These are phyloP conservation scores for Rhizopus delemar DNA, from an alignment of 371 early-diverging fungal species.

Conservation along the genomic window DNA sequence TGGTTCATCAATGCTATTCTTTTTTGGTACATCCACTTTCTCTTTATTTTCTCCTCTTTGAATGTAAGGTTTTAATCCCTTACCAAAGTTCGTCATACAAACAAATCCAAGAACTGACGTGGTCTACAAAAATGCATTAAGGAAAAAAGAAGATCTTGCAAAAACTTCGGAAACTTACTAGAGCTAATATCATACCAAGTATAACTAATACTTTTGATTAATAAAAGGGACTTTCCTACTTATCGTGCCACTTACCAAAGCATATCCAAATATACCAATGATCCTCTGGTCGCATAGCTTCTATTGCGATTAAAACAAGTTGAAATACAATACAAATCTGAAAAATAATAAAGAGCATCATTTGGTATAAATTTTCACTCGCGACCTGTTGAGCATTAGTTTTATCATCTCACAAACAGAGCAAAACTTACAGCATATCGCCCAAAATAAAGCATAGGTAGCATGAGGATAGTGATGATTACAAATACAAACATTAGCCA, in stretches of 20 bases:
- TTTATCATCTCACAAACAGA: neutral
- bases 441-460: conserved; percentile 48
- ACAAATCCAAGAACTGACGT: conserved; percentile 28
- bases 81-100: conserved; percentile 43
- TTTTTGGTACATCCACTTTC: conserved; percentile 16
- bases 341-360: conserved; percentile 42
- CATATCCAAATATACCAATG: conserved; percentile 52
- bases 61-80: conserved; percentile 45
- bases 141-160: neutral
- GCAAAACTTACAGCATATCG: conserved; percentile 35
- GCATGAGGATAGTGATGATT: conserved; percentile 36
- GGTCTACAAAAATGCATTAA: conserved; percentile 10
- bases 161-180: conserved; percentile 25
- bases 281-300: conserved; percentile 26
- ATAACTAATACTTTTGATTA: conserved; percentile 26
- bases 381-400: conserved; percentile 28
- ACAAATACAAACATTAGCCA: conserved; percentile 36
- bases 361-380: conserved; percentile 32
- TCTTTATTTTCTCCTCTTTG: conserved; percentile 46
- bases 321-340: conserved; percentile 39
- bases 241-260: conserved; percentile 37
- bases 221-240: neutral
- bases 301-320: conserved; percentile 34
- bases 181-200: conserved; percentile 37
- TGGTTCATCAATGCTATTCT: conserved; percentile 17